These are phyloP conservation scores for Agrostemma githago DNA, from an alignment of 148 eudicot species.

Conservation along the genomic window DNA sequence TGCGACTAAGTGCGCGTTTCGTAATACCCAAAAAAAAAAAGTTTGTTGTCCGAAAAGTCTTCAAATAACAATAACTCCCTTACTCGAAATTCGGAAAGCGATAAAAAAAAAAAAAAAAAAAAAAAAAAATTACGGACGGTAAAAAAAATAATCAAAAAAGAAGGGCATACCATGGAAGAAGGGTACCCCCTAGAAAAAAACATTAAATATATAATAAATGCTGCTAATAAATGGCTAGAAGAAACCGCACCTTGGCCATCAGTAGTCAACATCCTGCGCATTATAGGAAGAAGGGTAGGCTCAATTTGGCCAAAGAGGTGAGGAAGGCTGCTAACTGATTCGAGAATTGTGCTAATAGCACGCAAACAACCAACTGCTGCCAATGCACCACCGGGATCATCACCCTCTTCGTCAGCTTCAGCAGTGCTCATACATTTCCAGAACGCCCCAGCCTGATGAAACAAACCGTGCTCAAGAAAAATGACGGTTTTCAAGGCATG, in stretches of 20 bases:
- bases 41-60: no score
- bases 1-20: no score
- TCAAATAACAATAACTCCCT: no score
- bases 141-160: no score
- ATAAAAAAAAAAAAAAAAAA: no score
- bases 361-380: slow-evolving; percentile 99
- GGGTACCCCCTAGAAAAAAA: not conserved
- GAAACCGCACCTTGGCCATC: slow-evolving; percentile 87
- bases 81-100: no score
- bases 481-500: not conserved
- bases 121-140: no score
- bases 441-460: slow-evolving; percentile 80
- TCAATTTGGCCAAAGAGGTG: slow-evolving; percentile 77
- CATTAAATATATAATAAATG: not conserved
- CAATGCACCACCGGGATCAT: slow-evolving; percentile 95
- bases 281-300: slow-evolving; percentile 89
- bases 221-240: not conserved
- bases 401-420: slow-evolving; percentile 91
- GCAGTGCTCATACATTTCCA: slow-evolving; percentile 93
- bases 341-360: slow-evolving; percentile 97
- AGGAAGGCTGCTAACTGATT: slow-evolving; percentile 90
- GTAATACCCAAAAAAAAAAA: no score
- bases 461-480: slow-evolving; percentile 14
- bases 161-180: no score
- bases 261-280: slow-evolving; percentile 94